Evolutionary conservation across 805 yeast genomes (phyloP).

Genomic region (Starmerella kuoi): DNA sequence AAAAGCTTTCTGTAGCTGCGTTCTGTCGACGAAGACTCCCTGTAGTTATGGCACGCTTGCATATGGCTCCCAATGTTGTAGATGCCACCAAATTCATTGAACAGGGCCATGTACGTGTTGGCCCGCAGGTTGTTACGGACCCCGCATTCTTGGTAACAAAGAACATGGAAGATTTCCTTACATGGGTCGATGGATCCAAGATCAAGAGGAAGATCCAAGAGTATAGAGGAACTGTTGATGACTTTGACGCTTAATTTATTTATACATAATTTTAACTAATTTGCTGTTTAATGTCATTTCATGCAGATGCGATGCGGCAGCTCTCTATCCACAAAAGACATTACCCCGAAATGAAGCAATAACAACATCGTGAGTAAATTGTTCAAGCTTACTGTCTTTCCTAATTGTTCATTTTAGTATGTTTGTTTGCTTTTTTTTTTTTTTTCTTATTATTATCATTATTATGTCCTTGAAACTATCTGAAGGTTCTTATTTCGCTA

Average conservation of each 20-base stretch:
- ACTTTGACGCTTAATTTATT: slow-evolving; percentile 34
- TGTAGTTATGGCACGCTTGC: slow-evolving; percentile 84
- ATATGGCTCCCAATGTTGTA: slow-evolving; percentile 78
- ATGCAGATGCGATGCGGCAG: no score
- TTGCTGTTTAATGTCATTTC: no score
- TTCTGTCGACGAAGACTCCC: slow-evolving; percentile 85
- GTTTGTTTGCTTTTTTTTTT: no score
- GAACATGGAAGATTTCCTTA: slow-evolving; percentile 87
- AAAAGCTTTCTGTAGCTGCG: slow-evolving; percentile 85
- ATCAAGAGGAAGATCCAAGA: slow-evolving; percentile 79
- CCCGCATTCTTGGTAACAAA: slow-evolving; percentile 90
- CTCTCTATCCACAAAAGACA: no score
- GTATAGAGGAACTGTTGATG: slow-evolving; percentile 61
- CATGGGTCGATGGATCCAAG: slow-evolving; percentile 96
- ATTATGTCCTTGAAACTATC: no score
- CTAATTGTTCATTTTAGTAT: no score
- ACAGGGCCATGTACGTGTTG: slow-evolving; percentile 96
- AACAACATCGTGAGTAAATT: no score
- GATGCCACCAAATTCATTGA: slow-evolving; percentile 89
- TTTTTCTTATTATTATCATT: no score
- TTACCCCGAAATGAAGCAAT: no score
- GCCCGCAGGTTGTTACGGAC: slow-evolving; percentile 90
- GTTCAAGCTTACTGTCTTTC: no score
- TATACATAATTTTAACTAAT: no score
- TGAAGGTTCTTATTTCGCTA: no score